A percentile compares a stretch with the other conserved stretches of the same genome.
phyloP scores from a whole-genome alignment of 2,329 filamentous ascomycete species.

The Pseudophaeomoniella oleicola region DNA sequence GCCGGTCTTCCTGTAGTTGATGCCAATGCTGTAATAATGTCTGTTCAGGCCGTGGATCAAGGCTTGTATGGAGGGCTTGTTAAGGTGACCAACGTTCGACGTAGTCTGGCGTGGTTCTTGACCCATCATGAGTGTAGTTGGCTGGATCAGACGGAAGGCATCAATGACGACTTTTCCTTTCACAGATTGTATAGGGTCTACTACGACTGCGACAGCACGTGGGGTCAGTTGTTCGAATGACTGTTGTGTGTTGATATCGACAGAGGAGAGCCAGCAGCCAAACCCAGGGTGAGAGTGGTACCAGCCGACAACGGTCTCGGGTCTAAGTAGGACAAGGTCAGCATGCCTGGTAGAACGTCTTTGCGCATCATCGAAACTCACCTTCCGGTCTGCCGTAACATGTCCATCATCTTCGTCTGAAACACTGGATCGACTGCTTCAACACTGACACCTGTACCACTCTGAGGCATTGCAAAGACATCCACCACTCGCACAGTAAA shows the following conservation, averaged over 20 bases:
- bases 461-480: conserved; percentile 98
- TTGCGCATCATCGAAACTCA: conserved; percentile 28
- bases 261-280: conserved; percentile 95
- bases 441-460: conserved; percentile 93
- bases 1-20: conserved; percentile 95
- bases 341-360: conserved; percentile 3
- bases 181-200: conserved; percentile 97
- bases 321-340: conserved; percentile 35
- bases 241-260: conserved; percentile 99
- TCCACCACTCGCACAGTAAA: conserved; percentile 97
- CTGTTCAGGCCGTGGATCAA: conserved; percentile 95
- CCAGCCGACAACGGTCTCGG: conserved; percentile 96
- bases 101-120: conserved; percentile 97
- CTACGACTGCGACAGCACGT: conserved; percentile 90
- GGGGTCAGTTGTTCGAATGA: conserved; percentile 98
- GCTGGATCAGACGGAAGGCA: conserved; percentile 95
- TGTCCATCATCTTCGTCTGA: conserved; percentile 99
- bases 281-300: conserved; percentile 97
- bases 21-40: conserved; percentile 98
- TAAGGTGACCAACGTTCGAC: conserved; percentile 91
- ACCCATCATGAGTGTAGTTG: conserved; percentile 92
- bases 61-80: conserved; percentile 99
- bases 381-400: conserved; percentile 94
- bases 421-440: conserved; percentile 98
- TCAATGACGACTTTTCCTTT: conserved; percentile 99